Percentiles rank a stretch among this genome's conserved stretches.
Evolutionary conservation across 768 basidiomycete species (phyloP).

Genomic region (Rhizopogon roseolus): DNA sequence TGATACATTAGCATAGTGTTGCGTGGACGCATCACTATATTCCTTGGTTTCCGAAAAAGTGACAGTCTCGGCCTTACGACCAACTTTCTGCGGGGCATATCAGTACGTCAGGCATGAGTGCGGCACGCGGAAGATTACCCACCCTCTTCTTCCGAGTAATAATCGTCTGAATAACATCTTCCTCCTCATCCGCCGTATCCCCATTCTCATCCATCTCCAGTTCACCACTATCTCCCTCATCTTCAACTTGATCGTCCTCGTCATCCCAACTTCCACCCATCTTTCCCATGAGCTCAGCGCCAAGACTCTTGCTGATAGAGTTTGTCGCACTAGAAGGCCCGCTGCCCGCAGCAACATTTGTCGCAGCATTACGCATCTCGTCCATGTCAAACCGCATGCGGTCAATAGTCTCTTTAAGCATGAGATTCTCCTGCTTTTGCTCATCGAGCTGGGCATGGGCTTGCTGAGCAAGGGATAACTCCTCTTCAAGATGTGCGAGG

Average conservation of each 20-base stretch:
- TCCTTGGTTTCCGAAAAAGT: constrained; percentile 61
- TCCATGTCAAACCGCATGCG: constrained; percentile 93
- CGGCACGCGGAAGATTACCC: constrained; percentile 8
- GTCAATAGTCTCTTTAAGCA: constrained; percentile 95
- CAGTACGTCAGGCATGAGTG: constrained; percentile 3
- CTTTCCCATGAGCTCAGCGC: constrained; percentile 65
- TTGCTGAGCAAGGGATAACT: constrained; percentile 64
- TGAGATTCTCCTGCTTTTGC: constrained; percentile 91
- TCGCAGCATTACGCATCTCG: constrained; percentile 63
- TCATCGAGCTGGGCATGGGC: constrained; percentile 76
- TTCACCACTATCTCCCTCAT: constrained; percentile 28
- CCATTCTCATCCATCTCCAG: constrained; percentile 39
- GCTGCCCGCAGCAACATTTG: constrained; percentile 33
- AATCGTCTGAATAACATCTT: constrained; percentile 79
- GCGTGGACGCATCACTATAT: constrained; percentile 70
- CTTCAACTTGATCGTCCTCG: constrained; percentile 37
- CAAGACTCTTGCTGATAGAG: constrained; percentile 69
- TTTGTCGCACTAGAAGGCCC: constrained; percentile 45
- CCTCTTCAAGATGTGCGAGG: constrained; percentile 62
- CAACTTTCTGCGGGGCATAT: constrained; percentile 50
- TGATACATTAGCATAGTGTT: constrained; percentile 57
- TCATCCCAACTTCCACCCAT: constrained; percentile 44
- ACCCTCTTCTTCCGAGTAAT: constrained; percentile 82
- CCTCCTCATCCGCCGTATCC: constrained; percentile 52
- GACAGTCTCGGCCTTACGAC: constrained; percentile 42